A percentile compares a stretch with the other conserved stretches of the same genome.
Conservation (phyloP, 306 rosid species). For the Lupinus albus region DNA sequence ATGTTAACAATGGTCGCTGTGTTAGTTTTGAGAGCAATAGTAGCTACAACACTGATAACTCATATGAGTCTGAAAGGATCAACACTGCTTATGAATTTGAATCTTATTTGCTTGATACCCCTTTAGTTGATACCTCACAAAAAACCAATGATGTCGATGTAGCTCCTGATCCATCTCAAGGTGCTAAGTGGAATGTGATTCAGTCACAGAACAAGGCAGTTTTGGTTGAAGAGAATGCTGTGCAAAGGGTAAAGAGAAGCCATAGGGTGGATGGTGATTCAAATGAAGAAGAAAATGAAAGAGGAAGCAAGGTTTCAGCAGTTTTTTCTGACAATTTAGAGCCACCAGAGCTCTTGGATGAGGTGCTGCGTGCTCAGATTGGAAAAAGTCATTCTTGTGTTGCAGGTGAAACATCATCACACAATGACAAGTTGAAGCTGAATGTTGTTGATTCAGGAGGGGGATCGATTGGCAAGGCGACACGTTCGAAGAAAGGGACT, state of each 20-base stretch:
- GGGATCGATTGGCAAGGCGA: constrained; percentile 36
- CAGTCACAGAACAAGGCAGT: constrained; percentile 9
- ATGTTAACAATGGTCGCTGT: background rate
- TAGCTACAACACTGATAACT: constrained; percentile 41
- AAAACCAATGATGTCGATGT: constrained; percentile 3
- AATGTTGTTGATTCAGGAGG: constrained; percentile 33
- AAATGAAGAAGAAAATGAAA: constrained; percentile 44
- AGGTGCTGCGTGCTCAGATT: constrained; percentile 41
- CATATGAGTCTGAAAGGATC: background rate
- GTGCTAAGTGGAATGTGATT: constrained; percentile 24
- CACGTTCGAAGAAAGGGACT: constrained; percentile 46
- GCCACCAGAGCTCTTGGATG: constrained; percentile 49
- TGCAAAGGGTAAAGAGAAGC: constrained; percentile 40
- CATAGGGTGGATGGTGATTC: constrained; percentile 30
- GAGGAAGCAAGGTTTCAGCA: constrained; percentile 54
- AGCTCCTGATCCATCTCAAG: constrained; percentile 38
- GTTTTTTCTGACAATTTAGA: constrained; percentile 39
- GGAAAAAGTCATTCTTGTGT: constrained; percentile 4
- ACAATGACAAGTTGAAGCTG: constrained; percentile 8
- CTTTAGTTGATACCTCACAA: constrained; percentile 37
- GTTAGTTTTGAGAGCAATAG: constrained; percentile 41
- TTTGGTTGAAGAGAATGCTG: constrained; percentile 14
- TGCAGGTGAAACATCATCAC: constrained; percentile 26
- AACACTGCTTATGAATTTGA: constrained; percentile 19
- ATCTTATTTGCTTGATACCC: constrained; percentile 28